Base-by-base conservation (phyloP, 202 grass and related monocot species). In the Schoenoplectus tabernaemontani region DNA sequence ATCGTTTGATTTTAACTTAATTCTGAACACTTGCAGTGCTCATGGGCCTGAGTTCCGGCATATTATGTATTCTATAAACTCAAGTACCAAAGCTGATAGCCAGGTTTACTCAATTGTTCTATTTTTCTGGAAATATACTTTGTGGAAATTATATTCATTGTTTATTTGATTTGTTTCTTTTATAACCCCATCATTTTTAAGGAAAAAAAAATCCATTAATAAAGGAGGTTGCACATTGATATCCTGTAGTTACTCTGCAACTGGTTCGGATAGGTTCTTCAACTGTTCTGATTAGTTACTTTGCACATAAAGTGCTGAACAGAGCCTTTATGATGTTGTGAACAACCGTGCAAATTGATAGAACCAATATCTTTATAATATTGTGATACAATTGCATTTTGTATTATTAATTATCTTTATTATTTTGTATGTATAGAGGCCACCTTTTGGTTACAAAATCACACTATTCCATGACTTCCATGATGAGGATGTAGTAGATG, bases 401-500 rank as follows among this genome's bases (percentile, higher is more conserved):
- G 3, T 60, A 60, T 9, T 62, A 15, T 33, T 5, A 16, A 62
- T 4, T 62, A 5, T 15, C 12, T 16, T 62, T 62, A 60, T 67
- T 10, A 41, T 67, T 67, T 63, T 42, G 17, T 42, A 43, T 68
- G 11, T 42, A 68, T 24, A 97, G 93, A 93, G 87, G 80, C 90
- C 90, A 19, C 20, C 28, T 59, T 28, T 34, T 83, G 93, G 93
- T 19, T 97, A 97, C 58, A 83, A 76, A 84, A 91, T 97, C 68
- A 93, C 87, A 8, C 76, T 85, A 34, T 64, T 83, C 2, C 93
- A 97, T 91, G 88, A 86, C 81, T 91, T 91, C 65, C 68, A 24
- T 75, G 78, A 60, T 12, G 88, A 89, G 47, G 68, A 72, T 72
- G 23, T 48, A 48, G 72, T 82, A 22, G 65, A 42, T 20, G 76